A percentile compares a stretch with the other conserved stretches of the same genome.
Evolutionary conservation across 169 alveolate genomes (phyloP).

Genomic region (Toxoplasma gondii): DNA sequence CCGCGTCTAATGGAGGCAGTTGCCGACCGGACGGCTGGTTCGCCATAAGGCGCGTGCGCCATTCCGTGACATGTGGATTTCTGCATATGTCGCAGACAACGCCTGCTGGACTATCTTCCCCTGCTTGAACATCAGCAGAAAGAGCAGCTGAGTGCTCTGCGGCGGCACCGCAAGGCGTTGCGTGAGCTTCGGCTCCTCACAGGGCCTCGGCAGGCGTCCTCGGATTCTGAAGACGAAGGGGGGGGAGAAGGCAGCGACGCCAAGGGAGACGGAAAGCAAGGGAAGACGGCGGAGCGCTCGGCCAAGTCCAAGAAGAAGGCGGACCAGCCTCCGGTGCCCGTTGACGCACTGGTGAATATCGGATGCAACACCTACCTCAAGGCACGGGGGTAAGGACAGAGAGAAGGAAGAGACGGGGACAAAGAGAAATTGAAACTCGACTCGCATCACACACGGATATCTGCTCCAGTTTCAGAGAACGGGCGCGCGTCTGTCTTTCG

Average conservation of each 20-base stretch:
- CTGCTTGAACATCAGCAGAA: conserved; percentile 11
- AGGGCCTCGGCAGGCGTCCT: not conserved
- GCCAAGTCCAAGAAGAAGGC: not conserved
- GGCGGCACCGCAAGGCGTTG: not conserved
- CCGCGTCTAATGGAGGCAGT: too few species aligned
- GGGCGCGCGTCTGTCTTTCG: too few species aligned
- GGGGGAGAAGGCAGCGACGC: not conserved
- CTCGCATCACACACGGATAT: too few species aligned
- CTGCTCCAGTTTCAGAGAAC: too few species aligned
- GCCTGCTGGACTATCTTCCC: conserved; percentile 11
- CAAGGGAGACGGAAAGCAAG: not conserved
- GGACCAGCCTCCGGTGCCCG: not conserved
- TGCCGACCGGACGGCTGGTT: too few species aligned
- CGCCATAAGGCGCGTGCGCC: too few species aligned
- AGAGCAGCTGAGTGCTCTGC: not conserved
- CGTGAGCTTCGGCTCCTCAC: not conserved
- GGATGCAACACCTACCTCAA: conserved; percentile 14
- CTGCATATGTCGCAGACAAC: not conserved
- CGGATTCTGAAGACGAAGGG: not conserved
- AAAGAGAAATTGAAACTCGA: too few species aligned
- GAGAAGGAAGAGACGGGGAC: not conserved
- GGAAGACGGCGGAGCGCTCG: not conserved
- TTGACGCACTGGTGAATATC: conserved; percentile 14
- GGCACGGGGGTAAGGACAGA: not conserved
- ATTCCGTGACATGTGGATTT: too few species aligned